Evolutionary conservation across 805 yeast genomes (phyloP).

Genomic region (Cyberlindnera meyerae): DNA sequence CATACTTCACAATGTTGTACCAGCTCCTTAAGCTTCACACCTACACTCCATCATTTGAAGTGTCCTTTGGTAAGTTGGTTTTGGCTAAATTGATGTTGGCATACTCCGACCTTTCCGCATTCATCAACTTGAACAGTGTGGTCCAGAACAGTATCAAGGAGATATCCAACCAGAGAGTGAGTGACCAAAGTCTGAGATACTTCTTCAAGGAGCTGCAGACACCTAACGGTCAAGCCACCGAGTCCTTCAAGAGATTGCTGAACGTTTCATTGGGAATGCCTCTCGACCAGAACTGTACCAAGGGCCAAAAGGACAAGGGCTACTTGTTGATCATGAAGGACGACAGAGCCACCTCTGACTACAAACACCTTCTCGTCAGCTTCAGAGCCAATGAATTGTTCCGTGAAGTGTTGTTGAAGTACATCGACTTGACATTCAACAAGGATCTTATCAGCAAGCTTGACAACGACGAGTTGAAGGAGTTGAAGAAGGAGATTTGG

Average conservation of each 20-base stretch:
- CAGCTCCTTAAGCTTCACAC: constrained; percentile 18
- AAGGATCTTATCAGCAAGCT: constrained; percentile 10
- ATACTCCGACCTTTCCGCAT: constrained; percentile 17
- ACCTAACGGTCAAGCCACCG: constrained; percentile 13
- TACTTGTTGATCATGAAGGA: constrained; percentile 23
- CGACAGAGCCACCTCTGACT: constrained; percentile 19
- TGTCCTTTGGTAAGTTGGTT: constrained; percentile 23
- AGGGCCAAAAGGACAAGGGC: constrained; percentile 24
- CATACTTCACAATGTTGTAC: constrained; percentile 11
- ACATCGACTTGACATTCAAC: constrained; percentile 24
- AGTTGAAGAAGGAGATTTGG: constrained; percentile 25
- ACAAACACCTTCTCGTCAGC: constrained; percentile 21
- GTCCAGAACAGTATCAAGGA: constrained; percentile 16
- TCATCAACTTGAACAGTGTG: constrained; percentile 13
- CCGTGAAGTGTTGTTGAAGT: constrained; percentile 24
- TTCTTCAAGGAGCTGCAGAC: constrained; percentile 23
- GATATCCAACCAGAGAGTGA: constrained; percentile 22
- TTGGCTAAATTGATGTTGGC: constrained; percentile 19
- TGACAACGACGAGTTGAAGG: constrained; percentile 22
- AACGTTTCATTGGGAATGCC: constrained; percentile 18
- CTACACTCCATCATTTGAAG: constrained; percentile 20
- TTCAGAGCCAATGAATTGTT: constrained; percentile 29
- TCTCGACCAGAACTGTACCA: constrained; percentile 19
- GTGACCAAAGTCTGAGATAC: constrained; percentile 20
- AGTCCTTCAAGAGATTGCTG: constrained; percentile 23